Percentiles rank a stretch among this genome's conserved stretches.
phyloP scores from a whole-genome alignment of 2,329 filamentous ascomycete genomes.

The Mycosphaerelloides madeirae region DNA sequence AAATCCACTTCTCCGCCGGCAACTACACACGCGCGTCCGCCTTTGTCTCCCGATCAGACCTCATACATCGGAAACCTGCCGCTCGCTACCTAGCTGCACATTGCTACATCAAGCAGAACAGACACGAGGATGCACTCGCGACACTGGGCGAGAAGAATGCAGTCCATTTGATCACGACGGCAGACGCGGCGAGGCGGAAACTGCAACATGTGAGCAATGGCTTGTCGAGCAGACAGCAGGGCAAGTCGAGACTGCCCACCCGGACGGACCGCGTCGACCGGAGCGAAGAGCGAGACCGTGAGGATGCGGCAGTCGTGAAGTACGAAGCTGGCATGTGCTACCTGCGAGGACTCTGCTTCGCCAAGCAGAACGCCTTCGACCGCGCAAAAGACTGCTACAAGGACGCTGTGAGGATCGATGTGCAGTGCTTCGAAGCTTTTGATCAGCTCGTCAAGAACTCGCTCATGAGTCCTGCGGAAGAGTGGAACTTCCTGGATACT shows the following conservation, averaged over 20 bases:
- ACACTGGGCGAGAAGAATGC: slow-evolving; percentile 91
- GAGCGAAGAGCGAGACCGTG: slow-evolving; percentile 59
- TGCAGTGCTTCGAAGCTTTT: slow-evolving; percentile 97
- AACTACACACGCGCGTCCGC: slow-evolving; percentile 90
- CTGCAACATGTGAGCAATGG: slow-evolving; percentile 60
- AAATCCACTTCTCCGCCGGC: slow-evolving; percentile 91
- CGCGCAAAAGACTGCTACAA: slow-evolving; percentile 98
- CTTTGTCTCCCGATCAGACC: slow-evolving; percentile 77
- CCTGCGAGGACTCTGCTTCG: slow-evolving; percentile 85
- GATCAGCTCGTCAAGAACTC: slow-evolving; percentile 97
- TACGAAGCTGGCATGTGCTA: slow-evolving; percentile 99
- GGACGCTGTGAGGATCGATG: slow-evolving; percentile 91
- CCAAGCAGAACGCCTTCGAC: slow-evolving; percentile 95
- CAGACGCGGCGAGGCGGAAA: slow-evolving; percentile 64
- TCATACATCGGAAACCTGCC: slow-evolving; percentile 74
- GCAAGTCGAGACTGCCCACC: slow-evolving; percentile 31
- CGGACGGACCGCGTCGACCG: slow-evolving; percentile 52
- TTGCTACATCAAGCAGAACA: slow-evolving; percentile 86
- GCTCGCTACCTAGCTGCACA: slow-evolving; percentile 91
- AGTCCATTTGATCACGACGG: slow-evolving; percentile 72
- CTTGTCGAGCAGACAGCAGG: slow-evolving; percentile 40
- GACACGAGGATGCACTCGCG: slow-evolving; percentile 80
- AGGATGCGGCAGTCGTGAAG: slow-evolving; percentile 69
- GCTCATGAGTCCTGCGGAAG: slow-evolving; percentile 81
- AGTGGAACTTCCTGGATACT: slow-evolving; percentile 82